Conservation (phyloP, 2,329 filamentous ascomycete genomes). For the Cordyceps fumosorosea region DNA sequence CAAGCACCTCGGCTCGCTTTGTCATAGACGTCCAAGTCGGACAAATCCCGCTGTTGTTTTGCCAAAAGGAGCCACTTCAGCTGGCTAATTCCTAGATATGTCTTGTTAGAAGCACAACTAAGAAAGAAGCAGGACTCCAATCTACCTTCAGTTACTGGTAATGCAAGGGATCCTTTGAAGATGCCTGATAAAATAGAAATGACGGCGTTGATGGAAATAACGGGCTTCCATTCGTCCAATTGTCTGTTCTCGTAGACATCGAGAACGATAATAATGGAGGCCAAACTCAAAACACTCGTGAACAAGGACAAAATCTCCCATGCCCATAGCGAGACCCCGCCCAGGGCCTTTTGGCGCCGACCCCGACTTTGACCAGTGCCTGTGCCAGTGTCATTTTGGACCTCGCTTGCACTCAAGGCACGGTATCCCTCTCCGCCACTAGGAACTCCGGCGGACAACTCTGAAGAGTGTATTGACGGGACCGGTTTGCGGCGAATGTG, state of each 20-base stretch:
- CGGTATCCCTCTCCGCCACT: neutral
- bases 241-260: neutral
- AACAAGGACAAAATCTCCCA: conserved; percentile 4
- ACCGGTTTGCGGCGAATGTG: neutral
- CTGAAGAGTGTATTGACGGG: neutral
- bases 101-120: neutral
- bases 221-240: neutral
- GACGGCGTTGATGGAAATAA: neutral
- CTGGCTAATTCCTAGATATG: neutral
- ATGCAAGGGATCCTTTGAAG: conserved; percentile 3
- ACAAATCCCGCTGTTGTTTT: neutral
- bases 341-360: neutral
- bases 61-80: conserved; percentile 3
- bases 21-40: conserved; percentile 1
- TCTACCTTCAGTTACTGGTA: conserved; percentile 1
- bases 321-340: neutral
- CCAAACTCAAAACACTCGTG: neutral
- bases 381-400: neutral
- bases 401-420: neutral
- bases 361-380: neutral
- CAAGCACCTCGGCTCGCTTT: conserved; percentile 1
- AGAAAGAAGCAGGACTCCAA: neutral
- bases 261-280: neutral
- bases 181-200: conserved; percentile 1
- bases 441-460: neutral